Conservation (phyloP, 1,139 yeast species). For the Suhomyces bokatorum region DNA sequence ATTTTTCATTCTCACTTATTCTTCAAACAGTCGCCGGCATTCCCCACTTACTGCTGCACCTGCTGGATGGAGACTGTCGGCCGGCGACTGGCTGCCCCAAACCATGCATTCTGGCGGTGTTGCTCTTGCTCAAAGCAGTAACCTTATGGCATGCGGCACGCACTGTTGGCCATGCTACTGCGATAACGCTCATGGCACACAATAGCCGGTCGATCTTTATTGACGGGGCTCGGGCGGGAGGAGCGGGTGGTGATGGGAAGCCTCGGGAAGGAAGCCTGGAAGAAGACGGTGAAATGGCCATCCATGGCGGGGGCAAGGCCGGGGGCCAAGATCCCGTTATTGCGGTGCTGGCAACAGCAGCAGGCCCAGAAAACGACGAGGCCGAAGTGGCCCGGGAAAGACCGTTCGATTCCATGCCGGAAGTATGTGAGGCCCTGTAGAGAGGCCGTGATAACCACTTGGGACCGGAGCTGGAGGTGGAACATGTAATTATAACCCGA, state of each 20-base stretch:
- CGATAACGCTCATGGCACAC: constrained; percentile 2
- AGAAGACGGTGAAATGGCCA: no score
- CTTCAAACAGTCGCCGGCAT: no score
- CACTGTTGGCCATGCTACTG: constrained; percentile 2
- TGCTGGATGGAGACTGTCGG: not conserved
- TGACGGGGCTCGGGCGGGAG: constrained; percentile 1
- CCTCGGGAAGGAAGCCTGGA: not conserved
- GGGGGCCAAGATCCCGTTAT: no score
- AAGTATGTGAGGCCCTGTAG: not conserved
- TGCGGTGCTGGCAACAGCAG: no score
- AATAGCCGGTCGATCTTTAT: constrained; percentile 2
- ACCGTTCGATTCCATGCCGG: not conserved
- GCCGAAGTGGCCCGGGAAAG: not conserved
- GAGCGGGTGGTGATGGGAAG: not conserved
- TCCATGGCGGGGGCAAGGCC: no score
- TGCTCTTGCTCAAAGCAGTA: not conserved
- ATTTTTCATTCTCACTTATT: no score
- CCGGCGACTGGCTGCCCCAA: not conserved
- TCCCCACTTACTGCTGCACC: no score
- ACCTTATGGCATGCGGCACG: constrained; percentile 1
- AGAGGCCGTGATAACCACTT: not conserved
- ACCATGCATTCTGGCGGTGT: not conserved
- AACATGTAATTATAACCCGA: constrained; percentile 3
- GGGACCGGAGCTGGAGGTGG: not conserved
- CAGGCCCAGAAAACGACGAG: not conserved